phyloP scores from a whole-genome alignment of 163 green algal species.

The Chlorella variabilis region DNA sequence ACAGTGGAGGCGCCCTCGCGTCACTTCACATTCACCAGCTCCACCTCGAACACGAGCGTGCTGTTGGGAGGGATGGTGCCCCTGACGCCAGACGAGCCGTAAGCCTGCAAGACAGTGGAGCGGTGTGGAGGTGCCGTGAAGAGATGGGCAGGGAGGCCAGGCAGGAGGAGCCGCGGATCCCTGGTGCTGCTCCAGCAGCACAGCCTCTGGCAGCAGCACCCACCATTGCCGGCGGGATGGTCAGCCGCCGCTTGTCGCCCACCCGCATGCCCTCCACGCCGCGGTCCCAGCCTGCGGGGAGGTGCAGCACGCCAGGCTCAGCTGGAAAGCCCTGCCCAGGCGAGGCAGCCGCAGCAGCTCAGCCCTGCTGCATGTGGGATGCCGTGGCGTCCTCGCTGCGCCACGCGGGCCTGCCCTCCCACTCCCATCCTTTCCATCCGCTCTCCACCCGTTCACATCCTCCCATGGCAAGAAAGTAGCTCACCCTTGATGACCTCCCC shows the following conservation, averaged over 20 bases:
- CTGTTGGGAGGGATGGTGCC: slow-evolving; percentile 89
- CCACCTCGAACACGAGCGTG: slow-evolving; percentile 91
- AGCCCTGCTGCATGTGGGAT: neutral
- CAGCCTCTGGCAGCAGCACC: neutral
- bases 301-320: neutral
- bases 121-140: neutral
- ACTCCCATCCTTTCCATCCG: too few relatives aligned
- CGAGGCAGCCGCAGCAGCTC: neutral
- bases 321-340: neutral
- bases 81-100: slow-evolving; percentile 61
- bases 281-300: slow-evolving; percentile 86
- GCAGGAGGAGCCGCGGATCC: neutral
- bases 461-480: too few relatives aligned
- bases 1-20: too few relatives aligned
- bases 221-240: slow-evolving; percentile 88
- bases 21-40: slow-evolving; percentile 91
- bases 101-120: slow-evolving; percentile 49
- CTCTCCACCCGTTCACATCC: too few relatives aligned
- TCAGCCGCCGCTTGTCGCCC: slow-evolving; percentile 93
- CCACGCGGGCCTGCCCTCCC: too few relatives aligned
- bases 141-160: neutral
- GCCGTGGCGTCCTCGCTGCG: too few relatives aligned
- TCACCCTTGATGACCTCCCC: slow-evolving; percentile 51
- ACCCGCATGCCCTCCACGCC: slow-evolving; percentile 97
- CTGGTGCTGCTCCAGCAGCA: neutral